Evolutionary conservation across 805 yeast genomes (phyloP).

Genomic region (Wickerhamomyces rabaulensis): DNA sequence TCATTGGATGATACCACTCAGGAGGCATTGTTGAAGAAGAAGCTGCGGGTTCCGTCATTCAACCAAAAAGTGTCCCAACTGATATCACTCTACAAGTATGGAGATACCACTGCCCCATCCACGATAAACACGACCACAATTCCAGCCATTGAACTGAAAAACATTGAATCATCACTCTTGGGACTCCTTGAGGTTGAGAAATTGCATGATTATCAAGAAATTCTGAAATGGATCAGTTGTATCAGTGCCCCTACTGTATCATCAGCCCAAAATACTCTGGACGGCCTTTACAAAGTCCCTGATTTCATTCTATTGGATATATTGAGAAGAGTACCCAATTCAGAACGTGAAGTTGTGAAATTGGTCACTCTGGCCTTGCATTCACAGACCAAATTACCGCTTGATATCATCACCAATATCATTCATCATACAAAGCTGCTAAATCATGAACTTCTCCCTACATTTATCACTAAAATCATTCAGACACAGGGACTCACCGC

Average conservation of each 20-base stretch:
- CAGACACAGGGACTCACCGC: slow-evolving; percentile 1
- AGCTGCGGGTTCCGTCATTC: neutral
- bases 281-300: slow-evolving; percentile 30
- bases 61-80: neutral
- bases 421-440: slow-evolving; percentile 12
- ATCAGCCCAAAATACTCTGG: slow-evolving; percentile 29
- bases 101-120: neutral
- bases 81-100: neutral
- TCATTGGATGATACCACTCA: neutral
- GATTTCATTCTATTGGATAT: slow-evolving; percentile 34
- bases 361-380: slow-evolving; percentile 7
- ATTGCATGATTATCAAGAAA: slow-evolving; percentile 6
- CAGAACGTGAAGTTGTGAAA: slow-evolving; percentile 12
- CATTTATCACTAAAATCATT: slow-evolving; percentile 1
- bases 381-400: neutral
- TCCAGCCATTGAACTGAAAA: neutral
- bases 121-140: neutral
- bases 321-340: slow-evolving; percentile 27
- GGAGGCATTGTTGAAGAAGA: neutral
- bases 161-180: slow-evolving; percentile 2
- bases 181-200: slow-evolving; percentile 1
- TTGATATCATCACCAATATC: slow-evolving; percentile 4
- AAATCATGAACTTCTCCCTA: slow-evolving; percentile 4
- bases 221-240: slow-evolving; percentile 19
- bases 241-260: slow-evolving; percentile 27